Percentiles rank a stretch among this genome's conserved stretches.
These are phyloP conservation scores for Alloascoidea africana DNA, from an alignment of 805 yeast genomes.

Conservation along the genomic window DNA sequence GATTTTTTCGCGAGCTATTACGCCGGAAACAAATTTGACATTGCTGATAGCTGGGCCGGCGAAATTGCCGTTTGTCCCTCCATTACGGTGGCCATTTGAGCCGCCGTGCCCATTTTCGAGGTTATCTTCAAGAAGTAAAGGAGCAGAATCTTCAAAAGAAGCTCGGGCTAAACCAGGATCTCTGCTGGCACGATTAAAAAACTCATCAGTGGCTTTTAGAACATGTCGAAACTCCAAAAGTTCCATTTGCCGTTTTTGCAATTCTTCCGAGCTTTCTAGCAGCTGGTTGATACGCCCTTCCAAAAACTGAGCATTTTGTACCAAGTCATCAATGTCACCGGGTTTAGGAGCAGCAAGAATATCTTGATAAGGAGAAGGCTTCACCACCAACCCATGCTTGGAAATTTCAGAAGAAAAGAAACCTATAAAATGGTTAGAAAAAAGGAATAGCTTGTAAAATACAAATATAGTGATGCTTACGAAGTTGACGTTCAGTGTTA, in stretches of 20 bases:
- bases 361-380: conserved; percentile 23
- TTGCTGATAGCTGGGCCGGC: conserved; percentile 14
- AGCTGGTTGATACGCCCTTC: conserved; percentile 67
- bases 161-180: conserved; percentile 17
- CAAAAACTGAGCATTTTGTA: conserved; percentile 42
- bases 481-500: conserved; percentile 75
- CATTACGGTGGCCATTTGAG: conserved; percentile 5
- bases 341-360: conserved; percentile 21
- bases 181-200: conserved; percentile 24
- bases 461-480: conserved; percentile 17
- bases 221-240: conserved; percentile 62
- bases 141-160: conserved; percentile 19
- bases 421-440: conserved; percentile 2
- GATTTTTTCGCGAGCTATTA: conserved; percentile 57
- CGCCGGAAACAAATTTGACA: conserved; percentile 59
- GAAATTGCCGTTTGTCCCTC: conserved; percentile 2
- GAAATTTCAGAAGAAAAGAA: conserved; percentile 17
- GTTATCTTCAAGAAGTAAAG: conserved; percentile 24
- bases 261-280: conserved; percentile 48
- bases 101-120: conserved; percentile 13
- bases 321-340: conserved; percentile 54
- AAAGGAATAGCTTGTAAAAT: background rate
- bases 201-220: conserved; percentile 29
- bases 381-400: conserved; percentile 14
- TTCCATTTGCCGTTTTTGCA: conserved; percentile 46